Evolutionary conservation across 2,329 filamentous ascomycete genomes (phyloP).

Genomic region (Cryphonectria naterciae): DNA sequence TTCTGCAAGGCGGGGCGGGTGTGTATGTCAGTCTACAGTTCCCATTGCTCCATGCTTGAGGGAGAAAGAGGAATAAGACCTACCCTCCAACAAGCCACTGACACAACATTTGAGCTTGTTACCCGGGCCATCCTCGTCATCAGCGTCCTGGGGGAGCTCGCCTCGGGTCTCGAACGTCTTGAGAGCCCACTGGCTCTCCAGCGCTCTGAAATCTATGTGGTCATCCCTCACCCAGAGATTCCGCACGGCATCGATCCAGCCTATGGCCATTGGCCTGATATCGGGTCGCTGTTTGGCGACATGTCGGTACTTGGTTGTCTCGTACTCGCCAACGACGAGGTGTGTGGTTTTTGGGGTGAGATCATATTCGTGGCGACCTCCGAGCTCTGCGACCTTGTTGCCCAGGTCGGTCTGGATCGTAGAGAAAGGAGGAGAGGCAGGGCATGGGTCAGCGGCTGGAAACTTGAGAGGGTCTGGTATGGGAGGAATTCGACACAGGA

Average conservation of each 20-base stretch:
- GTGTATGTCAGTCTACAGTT: not conserved
- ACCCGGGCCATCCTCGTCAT: constrained; percentile 38
- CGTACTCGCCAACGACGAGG: constrained; percentile 84
- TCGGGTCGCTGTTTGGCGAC: constrained; percentile 89
- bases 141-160: constrained; percentile 40
- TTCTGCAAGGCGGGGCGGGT: constrained; percentile 44
- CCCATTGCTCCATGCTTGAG: not conserved
- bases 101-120: constrained; percentile 56
- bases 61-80: constrained; percentile 26
- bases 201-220: constrained; percentile 69
- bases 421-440: not conserved
- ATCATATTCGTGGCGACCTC: constrained; percentile 85
- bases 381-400: constrained; percentile 74
- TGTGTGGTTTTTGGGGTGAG: constrained; percentile 96
- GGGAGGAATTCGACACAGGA: constrained; percentile 12
- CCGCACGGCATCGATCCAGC: constrained; percentile 82
- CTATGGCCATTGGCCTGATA: constrained; percentile 78
- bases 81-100: constrained; percentile 60
- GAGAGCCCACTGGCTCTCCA: constrained; percentile 70
- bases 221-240: constrained; percentile 79
- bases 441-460: constrained; percentile 12
- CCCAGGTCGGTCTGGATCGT: constrained; percentile 59
- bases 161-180: constrained; percentile 64
- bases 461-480: constrained; percentile 9
- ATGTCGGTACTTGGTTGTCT: constrained; percentile 94